Conservation (phyloP, 192 early-diverging fungal species). For the Backusella luteola region DNA sequence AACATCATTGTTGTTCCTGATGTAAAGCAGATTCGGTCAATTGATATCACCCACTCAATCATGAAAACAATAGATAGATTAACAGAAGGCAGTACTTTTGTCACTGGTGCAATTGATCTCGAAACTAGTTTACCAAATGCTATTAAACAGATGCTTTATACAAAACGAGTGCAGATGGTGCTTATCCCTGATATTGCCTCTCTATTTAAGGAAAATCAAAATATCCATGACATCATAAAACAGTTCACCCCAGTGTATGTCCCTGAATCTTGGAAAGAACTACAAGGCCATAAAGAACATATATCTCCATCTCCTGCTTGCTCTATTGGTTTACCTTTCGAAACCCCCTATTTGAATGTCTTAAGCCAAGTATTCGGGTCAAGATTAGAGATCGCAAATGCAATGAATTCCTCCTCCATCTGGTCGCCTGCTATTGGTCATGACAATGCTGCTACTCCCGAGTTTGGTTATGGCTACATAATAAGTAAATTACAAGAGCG, state of each 20-base stretch:
- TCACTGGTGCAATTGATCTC: neutral
- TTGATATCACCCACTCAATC: neutral
- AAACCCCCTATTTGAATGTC: slow-evolving; percentile 56
- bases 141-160: neutral
- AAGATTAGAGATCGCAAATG: slow-evolving; percentile 78
- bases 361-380: slow-evolving; percentile 72
- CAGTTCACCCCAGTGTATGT: neutral
- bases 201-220: neutral
- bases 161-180: neutral
- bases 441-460: slow-evolving; percentile 58
- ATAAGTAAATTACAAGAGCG: slow-evolving; percentile 66
- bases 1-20: neutral
- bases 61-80: neutral
- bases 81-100: neutral
- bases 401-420: slow-evolving; percentile 60
- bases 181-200: neutral
- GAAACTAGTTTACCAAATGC: neutral
- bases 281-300: neutral
- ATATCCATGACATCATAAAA: neutral
- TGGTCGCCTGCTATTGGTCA: slow-evolving; percentile 57
- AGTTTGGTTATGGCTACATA: slow-evolving; percentile 83
- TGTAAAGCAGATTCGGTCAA: neutral
- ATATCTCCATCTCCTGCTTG: neutral
- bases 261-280: neutral
- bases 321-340: slow-evolving; percentile 19